Evolutionary conservation across 805 yeast genomes (phyloP).

Genomic region (Saccharomycopsis fermentans): DNA sequence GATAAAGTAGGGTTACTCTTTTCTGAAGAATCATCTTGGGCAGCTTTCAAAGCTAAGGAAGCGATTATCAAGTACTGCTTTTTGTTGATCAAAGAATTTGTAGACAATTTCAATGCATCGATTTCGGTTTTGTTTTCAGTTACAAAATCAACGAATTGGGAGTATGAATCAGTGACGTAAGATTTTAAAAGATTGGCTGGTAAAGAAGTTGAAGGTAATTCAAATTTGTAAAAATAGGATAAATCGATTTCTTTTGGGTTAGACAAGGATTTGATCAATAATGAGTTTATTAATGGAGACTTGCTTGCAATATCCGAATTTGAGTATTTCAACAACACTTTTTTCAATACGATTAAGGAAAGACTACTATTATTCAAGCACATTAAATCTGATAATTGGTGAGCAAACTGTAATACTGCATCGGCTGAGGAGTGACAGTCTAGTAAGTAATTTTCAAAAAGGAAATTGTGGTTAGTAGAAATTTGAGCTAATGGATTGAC

Average conservation of each 20-base stretch:
- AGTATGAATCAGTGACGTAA: constrained; percentile 12
- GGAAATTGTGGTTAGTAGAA: constrained; percentile 1
- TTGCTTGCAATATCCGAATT: not conserved
- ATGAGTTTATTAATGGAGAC: not conserved
- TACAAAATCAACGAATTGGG: constrained; percentile 7
- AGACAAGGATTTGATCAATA: constrained; percentile 9
- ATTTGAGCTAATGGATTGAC: constrained; percentile 12
- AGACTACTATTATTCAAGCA: not conserved
- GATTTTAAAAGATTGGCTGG: constrained; percentile 1
- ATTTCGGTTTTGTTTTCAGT: not conserved
- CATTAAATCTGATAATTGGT: constrained; percentile 11
- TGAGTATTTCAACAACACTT: constrained; percentile 6
- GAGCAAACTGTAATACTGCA: constrained; percentile 7
- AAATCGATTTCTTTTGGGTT: constrained; percentile 16
- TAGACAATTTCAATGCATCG: not conserved
- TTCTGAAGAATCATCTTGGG: constrained; percentile 20
- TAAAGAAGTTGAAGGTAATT: not conserved
- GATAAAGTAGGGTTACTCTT: constrained; percentile 11
- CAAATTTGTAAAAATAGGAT: constrained; percentile 11
- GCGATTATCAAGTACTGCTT: constrained; percentile 16
- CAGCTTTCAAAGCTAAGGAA: constrained; percentile 19
- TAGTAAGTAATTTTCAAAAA: constrained; percentile 14
- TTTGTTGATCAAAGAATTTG: constrained; percentile 8
- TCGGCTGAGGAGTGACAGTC: constrained; percentile 1
- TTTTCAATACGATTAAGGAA: constrained; percentile 11